Conservation (phyloP, 2,329 filamentous ascomycete genomes). For the Hymenoscyphus salicellus region DNA sequence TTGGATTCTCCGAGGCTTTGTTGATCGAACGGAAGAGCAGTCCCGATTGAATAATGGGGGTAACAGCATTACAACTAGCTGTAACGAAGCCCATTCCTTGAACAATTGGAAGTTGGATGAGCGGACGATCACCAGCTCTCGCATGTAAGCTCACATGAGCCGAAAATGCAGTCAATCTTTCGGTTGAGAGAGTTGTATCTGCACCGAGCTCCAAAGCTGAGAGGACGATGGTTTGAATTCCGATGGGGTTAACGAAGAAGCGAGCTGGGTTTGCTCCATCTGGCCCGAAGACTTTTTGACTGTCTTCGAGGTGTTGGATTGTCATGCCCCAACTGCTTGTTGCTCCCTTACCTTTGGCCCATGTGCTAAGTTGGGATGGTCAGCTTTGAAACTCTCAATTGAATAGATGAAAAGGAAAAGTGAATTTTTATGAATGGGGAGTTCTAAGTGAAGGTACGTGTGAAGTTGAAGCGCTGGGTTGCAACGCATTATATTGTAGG, state of each 20-base stretch:
- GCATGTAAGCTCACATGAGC: conserved; percentile 66
- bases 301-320: conserved; percentile 68
- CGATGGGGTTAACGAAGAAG: conserved; percentile 79
- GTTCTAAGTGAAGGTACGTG: not conserved
- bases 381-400: not conserved
- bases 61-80: conserved; percentile 66
- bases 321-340: conserved; percentile 73
- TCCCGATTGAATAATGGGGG: conserved; percentile 70
- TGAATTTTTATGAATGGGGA: no score
- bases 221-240: conserved; percentile 75
- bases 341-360: conserved; percentile 61
- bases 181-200: conserved; percentile 54
- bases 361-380: conserved; percentile 39
- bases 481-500: not conserved
- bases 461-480: not conserved
- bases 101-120: conserved; percentile 75
- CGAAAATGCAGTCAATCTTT: conserved; percentile 56
- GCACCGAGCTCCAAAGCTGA: conserved; percentile 71
- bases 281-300: conserved; percentile 65
- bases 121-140: conserved; percentile 50
- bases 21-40: conserved; percentile 71
- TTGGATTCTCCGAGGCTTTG: conserved; percentile 52
- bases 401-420: no score
- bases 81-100: conserved; percentile 91
- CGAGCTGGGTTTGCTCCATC: conserved; percentile 56